phyloP scores from a whole-genome alignment of 441 rosid species.

The Capsella rubella region DNA sequence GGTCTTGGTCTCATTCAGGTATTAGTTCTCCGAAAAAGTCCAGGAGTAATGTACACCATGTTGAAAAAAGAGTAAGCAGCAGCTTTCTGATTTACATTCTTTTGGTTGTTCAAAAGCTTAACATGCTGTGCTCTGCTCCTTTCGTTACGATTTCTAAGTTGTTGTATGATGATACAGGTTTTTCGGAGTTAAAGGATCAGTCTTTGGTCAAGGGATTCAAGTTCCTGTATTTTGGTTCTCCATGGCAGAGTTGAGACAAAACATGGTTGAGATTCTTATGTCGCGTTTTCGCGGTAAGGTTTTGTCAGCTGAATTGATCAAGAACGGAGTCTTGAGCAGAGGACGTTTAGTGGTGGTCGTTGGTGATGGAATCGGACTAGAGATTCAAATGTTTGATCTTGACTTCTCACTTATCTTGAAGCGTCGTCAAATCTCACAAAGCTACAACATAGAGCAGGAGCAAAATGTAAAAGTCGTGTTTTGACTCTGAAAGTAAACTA shows the following conservation, averaged over 20 bases:
- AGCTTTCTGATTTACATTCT: neutral
- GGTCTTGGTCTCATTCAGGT: constrained; percentile 15
- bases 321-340: constrained; percentile 30
- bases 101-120: neutral
- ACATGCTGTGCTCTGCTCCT: too few relatives aligned
- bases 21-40: constrained; percentile 3
- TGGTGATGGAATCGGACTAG: constrained; percentile 39
- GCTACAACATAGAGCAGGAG: too few relatives aligned
- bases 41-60: constrained; percentile 32
- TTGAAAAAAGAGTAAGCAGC: constrained; percentile 35
- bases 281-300: constrained; percentile 37
- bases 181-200: constrained; percentile 39
- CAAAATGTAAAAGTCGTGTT: too few relatives aligned
- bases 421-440: constrained; percentile 24
- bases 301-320: constrained; percentile 26
- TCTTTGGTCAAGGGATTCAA: constrained; percentile 33
- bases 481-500: too few relatives aligned
- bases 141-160: neutral
- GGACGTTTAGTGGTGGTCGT: constrained; percentile 38
- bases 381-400: constrained; percentile 31
- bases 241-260: constrained; percentile 24
- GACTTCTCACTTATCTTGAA: constrained; percentile 36
- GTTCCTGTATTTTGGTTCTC: constrained; percentile 35
- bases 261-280: constrained; percentile 34
- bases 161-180: constrained; percentile 25